Conservation (phyloP, 306 rosid genomes). For the Sophora flavescens region DNA sequence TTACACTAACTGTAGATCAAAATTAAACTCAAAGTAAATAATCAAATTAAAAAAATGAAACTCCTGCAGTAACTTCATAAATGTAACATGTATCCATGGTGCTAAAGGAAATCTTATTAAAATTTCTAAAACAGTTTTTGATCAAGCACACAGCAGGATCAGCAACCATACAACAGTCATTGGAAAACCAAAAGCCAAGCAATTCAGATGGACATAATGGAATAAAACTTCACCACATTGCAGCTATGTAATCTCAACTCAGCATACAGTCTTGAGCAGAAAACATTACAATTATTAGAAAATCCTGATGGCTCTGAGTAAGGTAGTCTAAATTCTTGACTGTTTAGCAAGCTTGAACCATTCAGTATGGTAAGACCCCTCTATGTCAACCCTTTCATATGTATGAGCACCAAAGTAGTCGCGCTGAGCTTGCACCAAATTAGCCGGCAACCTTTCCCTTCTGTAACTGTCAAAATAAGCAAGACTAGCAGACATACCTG, state of each 20-base stretch:
- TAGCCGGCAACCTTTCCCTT: slow-evolving; percentile 85
- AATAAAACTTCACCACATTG: slow-evolving; percentile 48
- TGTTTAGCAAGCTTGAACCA: slow-evolving; percentile 93
- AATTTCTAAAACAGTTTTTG: slow-evolving; percentile 25
- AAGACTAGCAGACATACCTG: slow-evolving; percentile 96
- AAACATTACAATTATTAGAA: slow-evolving; percentile 59
- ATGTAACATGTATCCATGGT: slow-evolving; percentile 10
- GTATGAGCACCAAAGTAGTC: slow-evolving; percentile 98
- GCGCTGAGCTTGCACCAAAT: slow-evolving; percentile 93
- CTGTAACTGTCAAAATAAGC: slow-evolving; percentile 87
- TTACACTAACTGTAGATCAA: neutral
- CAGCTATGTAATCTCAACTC: slow-evolving; percentile 56
- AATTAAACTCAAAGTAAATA: slow-evolving; percentile 20
- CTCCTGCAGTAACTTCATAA: slow-evolving; percentile 9
- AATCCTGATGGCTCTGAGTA: slow-evolving; percentile 32
- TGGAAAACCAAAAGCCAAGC: slow-evolving; percentile 36
- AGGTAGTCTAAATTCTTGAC: slow-evolving; percentile 56
- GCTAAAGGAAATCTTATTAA: slow-evolving; percentile 41
- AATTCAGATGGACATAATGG: slow-evolving; percentile 41
- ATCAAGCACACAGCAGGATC: slow-evolving; percentile 37
- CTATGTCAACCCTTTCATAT: slow-evolving; percentile 73
- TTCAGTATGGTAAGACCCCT: slow-evolving; percentile 91
- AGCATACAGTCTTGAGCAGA: slow-evolving; percentile 56
- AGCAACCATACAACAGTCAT: slow-evolving; percentile 45
- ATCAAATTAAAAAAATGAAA: slow-evolving; percentile 20